Percentiles rank a stretch among this genome's conserved stretches.
These are phyloP conservation scores for Psophocarpus tetragonolobus DNA, from an alignment of 306 rosid genomes.

Conservation along the genomic window DNA sequence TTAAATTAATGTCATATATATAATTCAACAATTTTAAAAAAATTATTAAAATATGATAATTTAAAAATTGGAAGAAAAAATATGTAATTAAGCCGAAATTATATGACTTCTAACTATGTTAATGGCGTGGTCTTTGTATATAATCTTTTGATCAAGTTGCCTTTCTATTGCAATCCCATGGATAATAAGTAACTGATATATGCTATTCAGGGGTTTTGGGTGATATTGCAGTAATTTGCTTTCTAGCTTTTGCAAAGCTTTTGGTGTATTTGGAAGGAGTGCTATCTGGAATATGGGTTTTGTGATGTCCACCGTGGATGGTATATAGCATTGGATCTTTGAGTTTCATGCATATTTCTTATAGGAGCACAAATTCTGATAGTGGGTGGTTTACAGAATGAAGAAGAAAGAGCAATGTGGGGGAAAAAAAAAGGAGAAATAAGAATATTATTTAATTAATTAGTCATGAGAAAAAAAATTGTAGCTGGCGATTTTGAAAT, in stretches of 20 bases:
- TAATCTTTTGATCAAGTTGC: constrained; percentile 34
- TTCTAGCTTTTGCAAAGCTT: constrained; percentile 29
- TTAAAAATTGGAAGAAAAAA: constrained; percentile 40
- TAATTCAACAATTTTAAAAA: too few relatives aligned
- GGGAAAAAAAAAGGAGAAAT: too few relatives aligned
- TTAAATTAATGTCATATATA: too few relatives aligned
- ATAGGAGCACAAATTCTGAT: too few relatives aligned
- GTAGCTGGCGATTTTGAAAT: too few relatives aligned
- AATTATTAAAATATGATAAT: too few relatives aligned
- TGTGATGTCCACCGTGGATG: constrained; percentile 62
- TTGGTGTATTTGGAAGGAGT: constrained; percentile 58
- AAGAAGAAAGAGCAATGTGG: too few relatives aligned
- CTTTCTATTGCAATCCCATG: constrained; percentile 33
- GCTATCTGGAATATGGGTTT: constrained; percentile 68
- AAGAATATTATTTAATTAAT: too few relatives aligned
- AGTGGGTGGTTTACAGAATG: too few relatives aligned
- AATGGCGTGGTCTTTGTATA: constrained; percentile 41
- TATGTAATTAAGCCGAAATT: constrained; percentile 37
- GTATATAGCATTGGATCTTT: constrained; percentile 48
- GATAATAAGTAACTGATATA: not conserved
- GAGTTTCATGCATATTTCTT: constrained; percentile 45
- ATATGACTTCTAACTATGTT: too few relatives aligned
- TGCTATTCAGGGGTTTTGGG: not conserved
- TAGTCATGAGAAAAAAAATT: too few relatives aligned
- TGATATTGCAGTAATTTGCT: constrained; percentile 12